Evolutionary conservation across 768 basidiomycete species (phyloP).

Genomic region (Lentinus brumalis): DNA sequence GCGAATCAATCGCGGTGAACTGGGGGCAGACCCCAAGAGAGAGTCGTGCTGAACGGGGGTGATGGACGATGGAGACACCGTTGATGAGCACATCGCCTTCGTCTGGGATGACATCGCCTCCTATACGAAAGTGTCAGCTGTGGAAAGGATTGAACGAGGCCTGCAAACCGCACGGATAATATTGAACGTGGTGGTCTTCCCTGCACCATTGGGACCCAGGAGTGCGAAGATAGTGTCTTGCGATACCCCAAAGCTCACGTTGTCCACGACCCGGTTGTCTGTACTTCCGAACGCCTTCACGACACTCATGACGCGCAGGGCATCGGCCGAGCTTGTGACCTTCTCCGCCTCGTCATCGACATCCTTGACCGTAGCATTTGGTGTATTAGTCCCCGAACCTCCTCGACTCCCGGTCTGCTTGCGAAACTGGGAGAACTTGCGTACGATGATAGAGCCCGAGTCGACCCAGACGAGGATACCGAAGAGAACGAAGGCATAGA

Average conservation of each 20-base stretch:
- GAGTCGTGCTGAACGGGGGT: conserved; percentile 63
- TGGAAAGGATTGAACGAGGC: no score
- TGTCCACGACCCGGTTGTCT: conserved; percentile 62
- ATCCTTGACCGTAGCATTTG: conserved; percentile 37
- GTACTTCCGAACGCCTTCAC: conserved; percentile 54
- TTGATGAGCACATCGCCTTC: conserved; percentile 70
- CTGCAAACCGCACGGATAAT: conserved; percentile 62
- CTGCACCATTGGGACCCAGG: conserved; percentile 82
- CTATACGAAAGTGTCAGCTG: conserved; percentile 34
- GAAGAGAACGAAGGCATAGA: conserved; percentile 60
- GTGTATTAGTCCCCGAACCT: neutral
- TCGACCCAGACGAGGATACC: conserved; percentile 70
- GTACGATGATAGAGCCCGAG: conserved; percentile 58
- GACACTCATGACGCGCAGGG: conserved; percentile 62
- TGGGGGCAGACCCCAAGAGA: conserved; percentile 83
- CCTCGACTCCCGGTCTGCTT: conserved; percentile 7
- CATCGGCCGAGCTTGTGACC: conserved; percentile 51
- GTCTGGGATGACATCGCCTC: conserved; percentile 69
- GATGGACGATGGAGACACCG: conserved; percentile 63
- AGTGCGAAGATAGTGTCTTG: conserved; percentile 68
- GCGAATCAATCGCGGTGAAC: conserved; percentile 80
- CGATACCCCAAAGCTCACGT: conserved; percentile 69
- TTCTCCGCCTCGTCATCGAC: conserved; percentile 55
- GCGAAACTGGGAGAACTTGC: conserved; percentile 28
- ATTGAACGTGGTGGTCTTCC: conserved; percentile 82